Evolutionary conservation across 805 yeast species (phyloP), one percentile per base, ranked within the genome.

Genomic region (Starmerella khaoyaiensis): DNA sequence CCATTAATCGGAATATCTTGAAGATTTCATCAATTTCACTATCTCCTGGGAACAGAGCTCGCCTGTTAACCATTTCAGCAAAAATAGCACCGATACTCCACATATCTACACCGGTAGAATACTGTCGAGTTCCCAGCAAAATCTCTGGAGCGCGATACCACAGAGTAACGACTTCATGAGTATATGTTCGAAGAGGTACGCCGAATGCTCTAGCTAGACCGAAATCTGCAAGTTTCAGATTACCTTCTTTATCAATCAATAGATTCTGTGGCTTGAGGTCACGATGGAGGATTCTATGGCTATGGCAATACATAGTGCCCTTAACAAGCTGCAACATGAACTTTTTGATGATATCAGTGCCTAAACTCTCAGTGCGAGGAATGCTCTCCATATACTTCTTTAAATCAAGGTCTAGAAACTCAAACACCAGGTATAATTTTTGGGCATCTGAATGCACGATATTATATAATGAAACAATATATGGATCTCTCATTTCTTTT

Each of bases 71-170:
- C 97, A 90, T 86, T 58, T 90, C 98, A 5, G 96, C 98, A 58
- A 90, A 80, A 33, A 90, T 90, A 56, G 96, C 86, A 12, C 98
- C 98, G 44, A 87, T 80, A 9, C 95, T 82, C 98, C 98, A 90
- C 79, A 90, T 84, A 58, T 90, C 98, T 36, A 90, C 95, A 15
- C 97, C 96, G 0, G 97, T 90, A 24, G 95, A 82, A 59, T 90
- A 90, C 54, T 90, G 96, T 49, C 93, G 81, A 3, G 96, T 95
- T 11, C 98, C 98, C 47, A 90, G 70, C 43, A 90, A 64, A 39
- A 90, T 82, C 61, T 90, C 98, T 3, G 98, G 98, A 0, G 96
- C 83, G 48, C 98, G 69, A 59, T 90, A 90, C 98, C 98, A 90
- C 49, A 90, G 64, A 0, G 98, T 90, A 33, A 90, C 98, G 32